Percentiles rank a stretch among this genome's conserved stretches.
Evolutionary conservation across 2,329 filamentous ascomycete genomes (phyloP).

Genomic region (Dactylellina sp.): DNA sequence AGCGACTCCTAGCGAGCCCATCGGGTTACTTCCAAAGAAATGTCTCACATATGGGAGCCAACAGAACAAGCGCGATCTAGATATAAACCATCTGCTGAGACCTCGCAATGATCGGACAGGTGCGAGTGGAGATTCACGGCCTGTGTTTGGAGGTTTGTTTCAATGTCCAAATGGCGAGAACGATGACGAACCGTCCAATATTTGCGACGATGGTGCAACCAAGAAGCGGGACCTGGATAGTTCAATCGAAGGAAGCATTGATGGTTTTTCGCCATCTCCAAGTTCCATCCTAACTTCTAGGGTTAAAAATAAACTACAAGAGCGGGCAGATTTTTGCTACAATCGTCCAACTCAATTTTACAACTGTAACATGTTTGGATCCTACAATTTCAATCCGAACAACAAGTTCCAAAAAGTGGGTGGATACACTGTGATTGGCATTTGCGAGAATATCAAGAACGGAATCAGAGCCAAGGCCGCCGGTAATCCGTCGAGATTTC

Average conservation of each 20-base stretch:
- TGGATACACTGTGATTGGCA: constrained; percentile 29
- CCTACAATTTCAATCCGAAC: constrained; percentile 13
- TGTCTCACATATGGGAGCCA: constrained; percentile 30
- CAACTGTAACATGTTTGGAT: constrained; percentile 37
- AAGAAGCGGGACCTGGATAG: constrained; percentile 17
- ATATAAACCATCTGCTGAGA: not conserved
- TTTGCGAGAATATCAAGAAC: constrained; percentile 31
- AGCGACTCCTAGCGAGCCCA: constrained; percentile 13
- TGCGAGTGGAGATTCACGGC: constrained; percentile 8
- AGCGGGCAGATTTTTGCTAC: constrained; percentile 2
- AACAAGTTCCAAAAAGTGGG: constrained; percentile 6
- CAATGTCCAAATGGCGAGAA: constrained; percentile 30
- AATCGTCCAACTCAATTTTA: constrained; percentile 30
- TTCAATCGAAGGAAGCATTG: not conserved
- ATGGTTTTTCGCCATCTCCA: no score
- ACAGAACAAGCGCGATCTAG: constrained; percentile 16
- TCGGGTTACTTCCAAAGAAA: constrained; percentile 12
- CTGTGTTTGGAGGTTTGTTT: constrained; percentile 27
- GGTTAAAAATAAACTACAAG: not conserved
- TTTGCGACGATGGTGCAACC: constrained; percentile 14
- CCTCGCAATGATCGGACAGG: constrained; percentile 20
- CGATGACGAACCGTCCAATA: constrained; percentile 17
- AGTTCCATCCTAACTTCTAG: no score
- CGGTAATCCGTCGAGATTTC: no score
- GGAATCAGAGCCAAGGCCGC: constrained; percentile 19